Evolutionary conservation across 1,139 yeast genomes (phyloP), one percentile per base, ranked within the genome.

Genomic region (Yamadazyma pseudoaaseri): DNA sequence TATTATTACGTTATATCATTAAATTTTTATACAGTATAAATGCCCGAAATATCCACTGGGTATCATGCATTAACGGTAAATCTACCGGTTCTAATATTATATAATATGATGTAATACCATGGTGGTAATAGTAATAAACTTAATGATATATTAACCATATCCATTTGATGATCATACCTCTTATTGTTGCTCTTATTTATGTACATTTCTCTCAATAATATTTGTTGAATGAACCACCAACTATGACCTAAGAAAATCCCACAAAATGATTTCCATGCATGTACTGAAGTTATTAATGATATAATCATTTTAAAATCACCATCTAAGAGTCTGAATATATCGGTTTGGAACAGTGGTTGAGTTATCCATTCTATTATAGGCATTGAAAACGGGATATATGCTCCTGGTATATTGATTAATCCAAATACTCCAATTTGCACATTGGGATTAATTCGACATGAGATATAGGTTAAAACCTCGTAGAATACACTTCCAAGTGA

Each of bases 181-280:
- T n/a, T n/a, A n/a, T n/a, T n/a, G n/a, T n/a, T n/a, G n/a, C n/a
- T 42, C 3, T 23, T 12, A 32, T 60, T 64, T 31, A 38, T 38
- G 38, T 58, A 41, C 14, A 34, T 20, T 4, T 29, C 29, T 6
- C 27, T 20, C 14, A 62, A 42, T 11, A 58, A 39, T 20, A 56
- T 51, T 13, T 52, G 56, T 16, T 61, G 47, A 3, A 46, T 21
- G 33, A 49, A 62, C 73, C 73, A 68, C 72, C 71, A 67, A 17
- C 57, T 36, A 39, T 69, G 73, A 3, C 65, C 68, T 23, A 62
- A 36, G 0, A 22, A 15, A 8, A 34, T 16, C 24, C 54, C 46
- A 9, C 62, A 35, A 5, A 51, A 20, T n/a, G 47, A 43, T 33
- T 40, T 44, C 57, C 56, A 57, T 6, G 49, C 36, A 8, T 38